Conservation (phyloP, 2,329 filamentous ascomycete species). For the Neoascochyta sp. region DNA sequence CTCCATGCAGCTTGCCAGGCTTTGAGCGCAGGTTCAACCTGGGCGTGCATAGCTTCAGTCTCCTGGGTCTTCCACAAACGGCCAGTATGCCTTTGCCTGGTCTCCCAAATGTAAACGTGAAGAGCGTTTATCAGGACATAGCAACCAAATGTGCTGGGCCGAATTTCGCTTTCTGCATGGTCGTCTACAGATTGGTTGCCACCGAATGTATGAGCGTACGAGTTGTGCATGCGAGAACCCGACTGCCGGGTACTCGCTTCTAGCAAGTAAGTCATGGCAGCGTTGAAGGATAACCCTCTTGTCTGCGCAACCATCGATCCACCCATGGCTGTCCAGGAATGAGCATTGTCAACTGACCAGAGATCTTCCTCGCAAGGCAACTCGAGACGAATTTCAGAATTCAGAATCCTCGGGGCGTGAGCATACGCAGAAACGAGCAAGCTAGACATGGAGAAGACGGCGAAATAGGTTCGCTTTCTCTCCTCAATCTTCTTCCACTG, state of each 20-base stretch:
- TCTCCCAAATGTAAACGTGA: conserved; percentile 99
- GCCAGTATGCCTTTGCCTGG: conserved; percentile 81
- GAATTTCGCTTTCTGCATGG: conserved; percentile 59
- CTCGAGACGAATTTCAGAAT: conserved; percentile 87
- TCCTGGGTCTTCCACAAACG: conserved; percentile 88
- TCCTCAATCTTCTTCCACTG: conserved; percentile 87
- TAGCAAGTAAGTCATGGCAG: conserved; percentile 74
- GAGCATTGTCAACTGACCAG: conserved; percentile 77
- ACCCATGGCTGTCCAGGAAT: conserved; percentile 74
- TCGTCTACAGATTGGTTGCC: conserved; percentile 48
- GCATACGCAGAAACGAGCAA: conserved; percentile 90
- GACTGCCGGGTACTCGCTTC: conserved; percentile 66
- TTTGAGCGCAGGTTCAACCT: conserved; percentile 88
- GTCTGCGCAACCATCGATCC: conserved; percentile 66
- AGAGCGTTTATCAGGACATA: conserved; percentile 88
- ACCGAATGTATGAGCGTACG: conserved; percentile 48
- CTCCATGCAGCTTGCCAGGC: conserved; percentile 95
- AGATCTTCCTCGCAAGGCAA: conserved; percentile 91
- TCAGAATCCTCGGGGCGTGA: conserved; percentile 83
- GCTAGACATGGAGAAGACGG: conserved; percentile 87
- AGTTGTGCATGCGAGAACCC: conserved; percentile 36
- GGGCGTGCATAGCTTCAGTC: conserved; percentile 91
- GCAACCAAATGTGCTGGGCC: conserved; percentile 87
- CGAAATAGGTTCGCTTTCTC: conserved; percentile 86
- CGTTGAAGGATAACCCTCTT: conserved; percentile 73